Evolutionary conservation across 345 rosid species (phyloP).

Genomic region (Hibiscus mutabilis): DNA sequence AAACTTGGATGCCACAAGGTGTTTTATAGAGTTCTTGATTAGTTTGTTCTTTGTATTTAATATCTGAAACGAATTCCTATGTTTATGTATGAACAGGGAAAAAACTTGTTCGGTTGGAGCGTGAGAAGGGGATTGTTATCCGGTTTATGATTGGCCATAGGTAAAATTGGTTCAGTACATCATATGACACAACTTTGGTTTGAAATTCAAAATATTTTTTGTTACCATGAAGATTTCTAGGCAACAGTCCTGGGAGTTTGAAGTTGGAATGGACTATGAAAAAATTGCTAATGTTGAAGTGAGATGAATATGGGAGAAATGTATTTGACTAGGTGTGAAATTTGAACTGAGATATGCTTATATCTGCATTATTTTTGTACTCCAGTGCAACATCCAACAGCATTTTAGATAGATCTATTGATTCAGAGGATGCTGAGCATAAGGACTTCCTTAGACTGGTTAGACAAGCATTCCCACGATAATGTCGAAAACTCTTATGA

Average conservation of each 20-base stretch:
- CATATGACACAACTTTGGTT: background rate
- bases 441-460: background rate
- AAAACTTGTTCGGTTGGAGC: conserved; percentile 69
- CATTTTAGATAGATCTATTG: background rate
- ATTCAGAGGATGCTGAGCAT: background rate
- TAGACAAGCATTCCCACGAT: background rate
- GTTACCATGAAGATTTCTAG: background rate
- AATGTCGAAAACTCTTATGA: background rate
- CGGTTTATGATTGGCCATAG: conserved; percentile 99
- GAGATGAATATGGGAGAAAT: background rate
- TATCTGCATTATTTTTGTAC: background rate
- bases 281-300: no score
- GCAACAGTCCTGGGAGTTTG: background rate
- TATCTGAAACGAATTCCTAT: background rate
- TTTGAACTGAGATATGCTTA: background rate
- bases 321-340: background rate
- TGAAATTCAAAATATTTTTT: background rate
- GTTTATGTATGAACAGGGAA: conserved; percentile 42
- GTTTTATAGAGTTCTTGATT: background rate
- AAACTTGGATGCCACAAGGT: conserved; percentile 99
- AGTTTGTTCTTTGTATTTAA: background rate
- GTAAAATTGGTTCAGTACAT: conserved; percentile 25
- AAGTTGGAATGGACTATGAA: background rate
- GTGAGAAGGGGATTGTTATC: conserved; percentile 79
- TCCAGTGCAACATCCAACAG: background rate